These are phyloP conservation scores for Peronospora farinosa DNA, from an alignment of 352 stramenopile species.

Conservation along the genomic window DNA sequence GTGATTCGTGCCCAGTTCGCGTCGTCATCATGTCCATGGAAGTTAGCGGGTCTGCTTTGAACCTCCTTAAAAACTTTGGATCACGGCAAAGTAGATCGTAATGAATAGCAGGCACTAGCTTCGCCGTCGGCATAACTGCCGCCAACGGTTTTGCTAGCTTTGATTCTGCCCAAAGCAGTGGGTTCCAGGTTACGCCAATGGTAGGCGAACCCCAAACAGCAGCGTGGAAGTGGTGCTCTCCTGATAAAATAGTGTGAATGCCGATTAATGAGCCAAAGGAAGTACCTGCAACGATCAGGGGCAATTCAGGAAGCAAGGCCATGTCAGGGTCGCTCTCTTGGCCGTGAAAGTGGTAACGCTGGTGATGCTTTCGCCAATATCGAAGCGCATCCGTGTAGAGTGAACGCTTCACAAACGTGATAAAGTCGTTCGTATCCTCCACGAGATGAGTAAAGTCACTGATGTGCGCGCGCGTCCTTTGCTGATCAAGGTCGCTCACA, in stretches of 20 bases:
- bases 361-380: conserved; percentile 22
- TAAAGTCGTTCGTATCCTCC: conserved; percentile 44
- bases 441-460: conserved; percentile 39
- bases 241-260: conserved; percentile 32
- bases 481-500: conserved; percentile 32
- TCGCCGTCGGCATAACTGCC: conserved; percentile 26
- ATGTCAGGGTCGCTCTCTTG: conserved; percentile 6
- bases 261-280: conserved; percentile 36
- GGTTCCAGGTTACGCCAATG: conserved; percentile 31
- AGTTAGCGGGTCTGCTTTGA: conserved; percentile 32
- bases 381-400: conserved; percentile 27
- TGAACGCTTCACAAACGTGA: conserved; percentile 31
- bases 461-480: conserved; percentile 35
- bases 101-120: conserved; percentile 30
- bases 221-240: conserved; percentile 33
- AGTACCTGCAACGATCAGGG: conserved; percentile 33
- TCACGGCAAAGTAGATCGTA: conserved; percentile 34
- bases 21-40: conserved; percentile 33
- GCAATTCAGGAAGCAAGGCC: conserved; percentile 12
- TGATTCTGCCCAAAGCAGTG: conserved; percentile 24
- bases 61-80: conserved; percentile 32
- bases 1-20: conserved; percentile 29
- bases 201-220: conserved; percentile 30
- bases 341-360: conserved; percentile 1
- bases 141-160: conserved; percentile 23